Evolutionary conservation across 306 rosid species (phyloP), one percentile per base, ranked within the genome.

Genomic region (Prunus salicina): DNA sequence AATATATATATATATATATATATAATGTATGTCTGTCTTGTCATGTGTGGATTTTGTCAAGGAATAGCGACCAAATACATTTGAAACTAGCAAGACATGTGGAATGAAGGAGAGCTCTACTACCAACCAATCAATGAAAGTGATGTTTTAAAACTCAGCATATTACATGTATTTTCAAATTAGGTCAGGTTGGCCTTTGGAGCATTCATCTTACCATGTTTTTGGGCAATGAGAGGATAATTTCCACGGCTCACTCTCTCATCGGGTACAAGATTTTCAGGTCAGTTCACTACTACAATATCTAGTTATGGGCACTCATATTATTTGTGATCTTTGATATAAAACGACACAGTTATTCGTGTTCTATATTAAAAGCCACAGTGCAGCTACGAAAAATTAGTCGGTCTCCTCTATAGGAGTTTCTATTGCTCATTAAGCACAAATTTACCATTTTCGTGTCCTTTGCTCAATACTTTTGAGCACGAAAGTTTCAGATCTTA

Each of bases 1-100:
- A 71, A 14, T 49, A 52, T 72, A 73, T 22, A 12, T 15, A 28
- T 62, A 11, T 74, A 53, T 74, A 28, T 20, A 47, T 22, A 24
- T 43, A 11, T 10, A 3, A 3, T 22, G 3, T 51, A 63, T 51
- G 18, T 61, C 13, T 62, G 78, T 69, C 76, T 16, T 58, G 69
- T 69, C 49, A 15, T 46, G 79, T 49, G 24, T 77, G 22, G 67
- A 28, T 28, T 78, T 78, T 76, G 74, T 15, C 10, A 22, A 65
- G 46, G 49, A 84, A 84, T 45, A 73, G 52, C 76, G 45, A 60
- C 82, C 79, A 55, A 49, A 77, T 74, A 50, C 53, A 77, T 76
- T 76, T 53, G 61, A 50, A 46, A 41, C 27, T 25, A 45, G n/a
- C 13, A 72, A 13, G 57, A 6, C 71, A 45, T 73, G 38, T 73